Evolutionary conservation across 306 rosid species (phyloP).

Genomic region (Prunus persica): DNA sequence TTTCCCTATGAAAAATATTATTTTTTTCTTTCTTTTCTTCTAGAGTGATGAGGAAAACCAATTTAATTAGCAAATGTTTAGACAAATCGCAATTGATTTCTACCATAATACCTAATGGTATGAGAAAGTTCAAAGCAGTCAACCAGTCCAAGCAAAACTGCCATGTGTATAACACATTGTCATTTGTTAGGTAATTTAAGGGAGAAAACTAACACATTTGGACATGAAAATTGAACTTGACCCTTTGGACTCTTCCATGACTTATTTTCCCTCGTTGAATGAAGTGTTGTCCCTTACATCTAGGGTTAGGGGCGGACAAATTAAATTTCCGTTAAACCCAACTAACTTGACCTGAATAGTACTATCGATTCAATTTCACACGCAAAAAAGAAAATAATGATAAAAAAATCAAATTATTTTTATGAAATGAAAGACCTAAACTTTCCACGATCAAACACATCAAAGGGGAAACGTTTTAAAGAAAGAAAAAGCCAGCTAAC

Average conservation of each 20-base stretch:
- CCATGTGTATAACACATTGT: not conserved
- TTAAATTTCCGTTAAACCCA: not conserved
- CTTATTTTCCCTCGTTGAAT: not conserved
- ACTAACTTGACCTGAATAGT: not conserved
- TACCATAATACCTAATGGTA: not conserved
- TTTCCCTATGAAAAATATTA: too few species aligned
- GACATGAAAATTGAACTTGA: not conserved
- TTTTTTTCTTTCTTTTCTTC: not conserved
- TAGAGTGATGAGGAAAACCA: slow-evolving; percentile 5
- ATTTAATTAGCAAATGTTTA: not conserved
- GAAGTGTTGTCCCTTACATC: not conserved
- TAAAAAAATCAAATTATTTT: not conserved
- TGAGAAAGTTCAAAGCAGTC: not conserved
- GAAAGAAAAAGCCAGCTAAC: too few species aligned
- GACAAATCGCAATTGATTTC: not conserved
- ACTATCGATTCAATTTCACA: not conserved
- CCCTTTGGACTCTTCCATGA: not conserved
- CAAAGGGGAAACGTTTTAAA: too few species aligned
- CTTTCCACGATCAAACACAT: too few species aligned
- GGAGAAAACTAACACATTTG: not conserved
- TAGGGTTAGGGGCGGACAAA: not conserved
- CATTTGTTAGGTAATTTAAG: not conserved
- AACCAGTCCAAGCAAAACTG: not conserved
- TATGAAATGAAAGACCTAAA: not conserved
- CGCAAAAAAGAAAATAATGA: too few species aligned